phyloP scores from a whole-genome alignment of 192 early-diverging fungal genomes.

The Backusella tarrabulga region DNA sequence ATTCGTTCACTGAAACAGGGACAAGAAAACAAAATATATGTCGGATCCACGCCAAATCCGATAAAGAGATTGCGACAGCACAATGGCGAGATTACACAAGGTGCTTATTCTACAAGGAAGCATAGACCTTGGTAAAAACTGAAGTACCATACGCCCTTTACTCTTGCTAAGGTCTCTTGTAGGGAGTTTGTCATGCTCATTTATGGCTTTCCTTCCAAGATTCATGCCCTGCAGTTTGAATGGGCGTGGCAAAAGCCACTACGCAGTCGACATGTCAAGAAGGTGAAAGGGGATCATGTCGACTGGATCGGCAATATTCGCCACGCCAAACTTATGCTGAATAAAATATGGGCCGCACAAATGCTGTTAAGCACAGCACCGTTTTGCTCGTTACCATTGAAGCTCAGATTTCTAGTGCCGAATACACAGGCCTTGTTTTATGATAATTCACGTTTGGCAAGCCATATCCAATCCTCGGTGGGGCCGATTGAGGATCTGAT shows the following conservation, averaged over 20 bases:
- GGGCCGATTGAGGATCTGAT: neutral
- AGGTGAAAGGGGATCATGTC: neutral
- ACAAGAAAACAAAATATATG: slow-evolving; percentile 11
- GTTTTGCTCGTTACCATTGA: slow-evolving; percentile 13
- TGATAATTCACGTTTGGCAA: neutral
- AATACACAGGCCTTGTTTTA: slow-evolving; percentile 1
- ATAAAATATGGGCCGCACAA: slow-evolving; percentile 13
- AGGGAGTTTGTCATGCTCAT: slow-evolving; percentile 24
- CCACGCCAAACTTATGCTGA: neutral
- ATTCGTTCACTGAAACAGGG: slow-evolving; percentile 9
- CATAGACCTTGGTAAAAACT: slow-evolving; percentile 16
- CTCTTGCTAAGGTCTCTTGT: neutral
- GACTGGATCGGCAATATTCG: neutral
- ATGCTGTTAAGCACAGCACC: slow-evolving; percentile 12
- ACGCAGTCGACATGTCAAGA: slow-evolving; percentile 15
- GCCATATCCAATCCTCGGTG: neutral
- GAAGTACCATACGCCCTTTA: neutral
- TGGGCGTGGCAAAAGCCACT: slow-evolving; percentile 26
- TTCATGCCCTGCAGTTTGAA: slow-evolving; percentile 18
- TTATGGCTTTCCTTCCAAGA: slow-evolving; percentile 17
- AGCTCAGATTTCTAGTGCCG: slow-evolving; percentile 12
- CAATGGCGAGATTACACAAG: slow-evolving; percentile 26
- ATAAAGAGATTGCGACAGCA: slow-evolving; percentile 23
- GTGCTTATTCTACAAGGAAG: slow-evolving; percentile 11
- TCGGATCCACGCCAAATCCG: slow-evolving; percentile 29